Conservation (phyloP, 139 green algal species). For the Microglena sp. region DNA sequence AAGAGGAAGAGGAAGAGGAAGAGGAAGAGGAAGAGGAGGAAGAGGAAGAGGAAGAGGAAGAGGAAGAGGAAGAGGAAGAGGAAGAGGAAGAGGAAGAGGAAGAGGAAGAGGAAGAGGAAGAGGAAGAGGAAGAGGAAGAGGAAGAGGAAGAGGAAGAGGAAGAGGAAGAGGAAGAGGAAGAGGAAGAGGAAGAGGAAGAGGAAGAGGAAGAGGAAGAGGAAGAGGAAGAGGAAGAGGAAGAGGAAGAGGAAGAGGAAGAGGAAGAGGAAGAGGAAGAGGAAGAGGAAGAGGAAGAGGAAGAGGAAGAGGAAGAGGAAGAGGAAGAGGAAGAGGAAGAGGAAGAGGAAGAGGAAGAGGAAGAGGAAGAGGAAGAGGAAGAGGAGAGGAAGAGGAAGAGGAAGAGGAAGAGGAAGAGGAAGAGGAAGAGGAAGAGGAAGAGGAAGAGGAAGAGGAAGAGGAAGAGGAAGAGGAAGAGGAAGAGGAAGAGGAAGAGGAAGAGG, state of each 20-base stretch:
- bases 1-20: background rate
- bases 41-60: no score
- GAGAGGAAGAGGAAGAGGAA: no score
- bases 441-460: no score
- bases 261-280: background rate
- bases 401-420: no score
- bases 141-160: background rate
- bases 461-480: no score
- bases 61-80: no score
- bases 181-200: background rate
- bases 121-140: background rate
- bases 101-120: background rate
- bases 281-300: background rate
- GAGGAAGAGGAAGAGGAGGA: background rate
- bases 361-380: no score
- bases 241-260: background rate
- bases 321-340: background rate
- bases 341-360: background rate
- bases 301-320: background rate
- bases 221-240: background rate
- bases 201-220: background rate
- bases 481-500: no score
- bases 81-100: background rate
- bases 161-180: conserved; percentile 3
- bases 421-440: no score